phyloP scores from a whole-genome alignment of 1,139 yeast species.

The Pichia sp. region DNA sequence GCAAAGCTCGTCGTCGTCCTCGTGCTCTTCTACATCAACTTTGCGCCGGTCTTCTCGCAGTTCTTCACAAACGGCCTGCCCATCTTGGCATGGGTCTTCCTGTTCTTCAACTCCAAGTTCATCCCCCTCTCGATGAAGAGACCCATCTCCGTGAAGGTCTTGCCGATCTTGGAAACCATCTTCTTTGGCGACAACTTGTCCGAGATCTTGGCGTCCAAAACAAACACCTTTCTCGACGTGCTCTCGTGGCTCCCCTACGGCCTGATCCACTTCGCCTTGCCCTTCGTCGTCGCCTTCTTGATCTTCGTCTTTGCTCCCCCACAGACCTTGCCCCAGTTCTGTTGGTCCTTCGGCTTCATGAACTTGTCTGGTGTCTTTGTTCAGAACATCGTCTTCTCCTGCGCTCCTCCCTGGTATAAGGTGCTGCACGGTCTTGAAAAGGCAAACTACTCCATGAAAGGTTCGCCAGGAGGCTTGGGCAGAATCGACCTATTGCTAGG shows the following conservation, averaged over 20 bases:
- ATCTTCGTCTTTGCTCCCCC: constrained; percentile 92
- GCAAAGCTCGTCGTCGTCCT: constrained; percentile 42
- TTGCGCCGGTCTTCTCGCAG: constrained; percentile 76
- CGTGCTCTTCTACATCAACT: constrained; percentile 40
- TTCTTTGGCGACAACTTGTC: constrained; percentile 91
- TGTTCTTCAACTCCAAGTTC: constrained; percentile 74
- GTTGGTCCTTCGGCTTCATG: constrained; percentile 97
- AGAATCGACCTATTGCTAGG: constrained; percentile 82
- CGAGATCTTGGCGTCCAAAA: constrained; percentile 75
- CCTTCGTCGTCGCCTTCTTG: constrained; percentile 78
- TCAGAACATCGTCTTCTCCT: constrained; percentile 75
- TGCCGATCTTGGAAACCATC: constrained; percentile 93
- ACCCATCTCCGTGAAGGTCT: constrained; percentile 80
- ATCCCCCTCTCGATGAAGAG: constrained; percentile 81
- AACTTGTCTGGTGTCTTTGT: constrained; percentile 77
- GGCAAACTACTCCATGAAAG: constrained; percentile 87
- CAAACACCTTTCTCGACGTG: constrained; percentile 65
- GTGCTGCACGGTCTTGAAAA: constrained; percentile 79
- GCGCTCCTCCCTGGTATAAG: constrained; percentile 99
- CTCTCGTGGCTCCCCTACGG: constrained; percentile 98
- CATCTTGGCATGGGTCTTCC: constrained; percentile 79
- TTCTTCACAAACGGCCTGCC: constrained; percentile 86
- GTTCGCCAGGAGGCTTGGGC: constrained; percentile 95
- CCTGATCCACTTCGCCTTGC: constrained; percentile 80
- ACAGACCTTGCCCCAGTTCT: constrained; percentile 77